Base-by-base conservation (phyloP, 148 eudicot species). In the Simmondsia chinensis region DNA sequence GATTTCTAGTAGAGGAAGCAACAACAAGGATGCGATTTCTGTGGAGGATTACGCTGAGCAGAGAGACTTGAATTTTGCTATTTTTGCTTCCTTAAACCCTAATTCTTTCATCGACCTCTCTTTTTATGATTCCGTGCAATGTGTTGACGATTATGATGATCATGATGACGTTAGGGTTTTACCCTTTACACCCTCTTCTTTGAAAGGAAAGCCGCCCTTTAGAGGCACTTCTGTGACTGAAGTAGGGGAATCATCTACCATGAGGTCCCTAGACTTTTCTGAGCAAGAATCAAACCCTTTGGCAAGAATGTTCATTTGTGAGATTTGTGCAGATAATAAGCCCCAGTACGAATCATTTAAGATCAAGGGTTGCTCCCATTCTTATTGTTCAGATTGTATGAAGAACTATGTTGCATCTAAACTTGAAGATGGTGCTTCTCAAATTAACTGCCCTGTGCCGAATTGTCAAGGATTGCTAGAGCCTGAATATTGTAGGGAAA, bases 311-410 rank as follows among this genome's bases (percentile, higher is more conserved):
- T 73, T 76, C 39, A 26, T 27, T 35, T 82, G 91, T 43, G 91
- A 77, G 19, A 77, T 81, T n/a, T 82, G 91, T 47, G 69, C 68
- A 0, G 84, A 77, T 9, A 32, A 56, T 12, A 77, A 71, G 44
- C 57, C 67, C 0, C 23, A 0, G 1, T 28, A 32, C 1, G 78
- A 71, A 32, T 28, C 30, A 0, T 74, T 77, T 9, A 35, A 15
- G 9, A 61, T 82, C 0, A 43, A 55, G 64, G 91, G 79, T 2
- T 74, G 80, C 22, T 13, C 23, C 5, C 80, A 74, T 22, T 48
- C 56, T 5, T 74, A 69, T 43, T 74, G 80, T 31, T 38, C 37
- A 0, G 69, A 69, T 2, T 74, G 80, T 54, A 54, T 69, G 43
- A 37, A 29, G 24, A 69, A 33, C 24, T 74, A 65, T 32, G 65